Evolutionary conservation across 1,284 basidiomycete species (phyloP).

Genomic region (Apiotrichum sp.): DNA sequence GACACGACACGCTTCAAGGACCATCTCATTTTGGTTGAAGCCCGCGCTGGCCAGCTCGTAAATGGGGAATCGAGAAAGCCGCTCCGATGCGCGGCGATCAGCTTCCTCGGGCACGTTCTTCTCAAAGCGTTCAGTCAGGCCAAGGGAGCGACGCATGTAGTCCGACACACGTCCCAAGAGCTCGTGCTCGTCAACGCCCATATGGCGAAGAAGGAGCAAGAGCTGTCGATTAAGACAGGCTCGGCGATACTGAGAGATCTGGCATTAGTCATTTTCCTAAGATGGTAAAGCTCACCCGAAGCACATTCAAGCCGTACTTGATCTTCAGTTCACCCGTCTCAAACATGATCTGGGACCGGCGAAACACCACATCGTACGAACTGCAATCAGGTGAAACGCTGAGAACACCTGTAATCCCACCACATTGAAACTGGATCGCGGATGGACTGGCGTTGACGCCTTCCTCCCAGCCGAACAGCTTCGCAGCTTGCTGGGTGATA

Average conservation of each 20-base stretch:
- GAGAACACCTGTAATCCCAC: slow-evolving; percentile 29
- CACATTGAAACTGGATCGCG: slow-evolving; percentile 27
- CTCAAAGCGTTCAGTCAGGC: slow-evolving; percentile 12
- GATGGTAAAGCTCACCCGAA: slow-evolving; percentile 9
- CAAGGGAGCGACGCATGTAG: slow-evolving; percentile 11
- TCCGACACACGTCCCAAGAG: slow-evolving; percentile 14
- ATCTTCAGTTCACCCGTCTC: slow-evolving; percentile 13
- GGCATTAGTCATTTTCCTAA: background rate
- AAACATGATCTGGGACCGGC: slow-evolving; percentile 26
- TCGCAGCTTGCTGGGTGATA: slow-evolving; percentile 18
- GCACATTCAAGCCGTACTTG: slow-evolving; percentile 15
- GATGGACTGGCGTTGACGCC: slow-evolving; percentile 14
- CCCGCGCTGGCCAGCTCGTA: slow-evolving; percentile 19
- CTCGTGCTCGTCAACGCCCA: slow-evolving; percentile 17
- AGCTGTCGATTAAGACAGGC: slow-evolving; percentile 28
- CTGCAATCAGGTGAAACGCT: slow-evolving; percentile 19
- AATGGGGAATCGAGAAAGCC: slow-evolving; percentile 17
- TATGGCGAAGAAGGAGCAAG: slow-evolving; percentile 21
- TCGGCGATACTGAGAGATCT: slow-evolving; percentile 21
- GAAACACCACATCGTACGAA: slow-evolving; percentile 13
- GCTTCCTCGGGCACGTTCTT: background rate
- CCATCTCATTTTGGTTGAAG: slow-evolving; percentile 20
- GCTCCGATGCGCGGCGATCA: slow-evolving; percentile 3
- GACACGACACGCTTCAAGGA: slow-evolving; percentile 19
- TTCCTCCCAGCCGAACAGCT: slow-evolving; percentile 12